A percentile compares a stretch with the other conserved stretches of the same genome.
These are phyloP conservation scores for Stagonosporopsis cucurbitacearum DNA, from an alignment of 2,329 filamentous ascomycete genomes.

Conservation along the genomic window DNA sequence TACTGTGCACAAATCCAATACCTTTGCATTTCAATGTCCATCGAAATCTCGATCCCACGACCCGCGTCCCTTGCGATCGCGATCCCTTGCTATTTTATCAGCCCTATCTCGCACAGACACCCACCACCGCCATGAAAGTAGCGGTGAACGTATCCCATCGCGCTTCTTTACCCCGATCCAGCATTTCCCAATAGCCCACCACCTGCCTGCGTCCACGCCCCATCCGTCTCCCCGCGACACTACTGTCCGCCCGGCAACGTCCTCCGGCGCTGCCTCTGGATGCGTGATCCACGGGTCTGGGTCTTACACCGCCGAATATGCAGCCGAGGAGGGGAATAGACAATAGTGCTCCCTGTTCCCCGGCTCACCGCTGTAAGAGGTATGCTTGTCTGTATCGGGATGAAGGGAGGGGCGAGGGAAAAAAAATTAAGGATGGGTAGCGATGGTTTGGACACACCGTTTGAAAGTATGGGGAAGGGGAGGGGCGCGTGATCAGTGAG, in stretches of 20 bases:
- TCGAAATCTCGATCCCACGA: not conserved
- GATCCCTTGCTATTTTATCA: not conserved
- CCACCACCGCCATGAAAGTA: not conserved
- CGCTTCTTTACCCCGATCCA: not conserved
- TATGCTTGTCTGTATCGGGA: not conserved
- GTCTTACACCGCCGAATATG: not conserved
- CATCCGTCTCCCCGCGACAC: not conserved
- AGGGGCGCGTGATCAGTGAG: not conserved
- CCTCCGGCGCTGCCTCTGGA: not conserved
- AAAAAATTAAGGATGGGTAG: too few species aligned
- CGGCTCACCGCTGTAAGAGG: not conserved
- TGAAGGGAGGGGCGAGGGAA: too few species aligned
- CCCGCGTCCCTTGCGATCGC: not conserved
- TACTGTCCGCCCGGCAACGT: not conserved
- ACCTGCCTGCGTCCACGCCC: not conserved
- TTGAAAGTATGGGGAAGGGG: not conserved
- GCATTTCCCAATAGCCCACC: not conserved
- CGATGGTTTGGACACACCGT: not conserved
- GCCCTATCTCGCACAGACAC: conserved; percentile 1
- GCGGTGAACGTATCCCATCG: not conserved
- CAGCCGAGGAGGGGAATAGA: not conserved
- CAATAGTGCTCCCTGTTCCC: conserved; percentile 1
- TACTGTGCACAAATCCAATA: not conserved
- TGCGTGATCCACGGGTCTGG: not conserved
- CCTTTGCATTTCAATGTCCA: not conserved